Conservation (phyloP, 306 rosid species). For the Calophaca sinica region DNA sequence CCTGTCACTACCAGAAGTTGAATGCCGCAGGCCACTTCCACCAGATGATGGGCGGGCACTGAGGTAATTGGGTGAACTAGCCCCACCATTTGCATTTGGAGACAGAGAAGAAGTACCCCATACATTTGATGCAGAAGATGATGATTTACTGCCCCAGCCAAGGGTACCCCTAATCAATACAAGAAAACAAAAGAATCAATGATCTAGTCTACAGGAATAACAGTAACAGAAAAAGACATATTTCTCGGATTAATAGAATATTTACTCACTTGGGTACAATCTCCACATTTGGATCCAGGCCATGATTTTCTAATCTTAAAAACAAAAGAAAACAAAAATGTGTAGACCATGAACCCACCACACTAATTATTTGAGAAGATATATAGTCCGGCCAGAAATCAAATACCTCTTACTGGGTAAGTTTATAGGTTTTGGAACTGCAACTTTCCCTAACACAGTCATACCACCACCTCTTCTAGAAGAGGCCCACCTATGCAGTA, state of each 20-base stretch:
- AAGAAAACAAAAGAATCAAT: constrained; percentile 36
- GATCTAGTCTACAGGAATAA: constrained; percentile 1
- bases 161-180: constrained; percentile 76
- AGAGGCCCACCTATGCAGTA: constrained; percentile 74
- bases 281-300: constrained; percentile 94
- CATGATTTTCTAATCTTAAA: constrained; percentile 92
- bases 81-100: constrained; percentile 80
- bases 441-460: constrained; percentile 95
- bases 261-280: constrained; percentile 95
- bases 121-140: constrained; percentile 80
- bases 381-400: constrained; percentile 31
- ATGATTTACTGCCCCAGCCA: constrained; percentile 92
- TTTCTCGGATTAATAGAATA: constrained; percentile 21
- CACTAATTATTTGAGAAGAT: constrained; percentile 25
- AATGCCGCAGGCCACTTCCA: constrained; percentile 92
- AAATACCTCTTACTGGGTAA: constrained; percentile 95
- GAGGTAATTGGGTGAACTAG: constrained; percentile 80
- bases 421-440: constrained; percentile 93
- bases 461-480: constrained; percentile 89
- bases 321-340: constrained; percentile 45
- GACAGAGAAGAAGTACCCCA: constrained; percentile 86
- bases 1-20: constrained; percentile 92
- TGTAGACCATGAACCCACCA: constrained; percentile 48
- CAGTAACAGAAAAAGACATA: constrained; percentile 28
- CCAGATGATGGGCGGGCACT: constrained; percentile 92